These are phyloP conservation scores for Xylariaceae sp. DNA, from an alignment of 2,329 filamentous ascomycete species.

Conservation along the genomic window DNA sequence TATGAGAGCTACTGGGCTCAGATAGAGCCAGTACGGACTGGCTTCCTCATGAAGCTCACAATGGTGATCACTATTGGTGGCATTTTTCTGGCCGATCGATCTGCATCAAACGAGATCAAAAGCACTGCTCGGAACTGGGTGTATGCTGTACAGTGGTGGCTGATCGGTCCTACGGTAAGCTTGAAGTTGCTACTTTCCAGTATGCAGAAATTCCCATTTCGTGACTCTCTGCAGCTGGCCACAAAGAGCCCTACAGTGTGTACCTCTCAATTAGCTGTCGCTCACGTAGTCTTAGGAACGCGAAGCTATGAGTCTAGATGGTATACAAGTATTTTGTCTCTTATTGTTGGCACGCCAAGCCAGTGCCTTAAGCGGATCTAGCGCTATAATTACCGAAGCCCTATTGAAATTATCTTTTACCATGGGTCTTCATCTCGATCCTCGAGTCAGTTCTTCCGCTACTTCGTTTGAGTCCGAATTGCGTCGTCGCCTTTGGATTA, in stretches of 20 bases:
- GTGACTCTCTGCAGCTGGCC: too few species aligned
- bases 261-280: too few species aligned
- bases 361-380: slow-evolving; percentile 32
- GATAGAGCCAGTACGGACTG: neutral
- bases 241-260: too few species aligned
- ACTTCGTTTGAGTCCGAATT: slow-evolving; percentile 35
- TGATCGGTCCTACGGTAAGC: slow-evolving; percentile 33
- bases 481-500: slow-evolving; percentile 39
- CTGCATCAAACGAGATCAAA: slow-evolving; percentile 28
- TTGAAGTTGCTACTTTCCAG: too few species aligned
- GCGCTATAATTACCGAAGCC: slow-evolving; percentile 37
- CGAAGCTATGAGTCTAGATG: slow-evolving; percentile 33
- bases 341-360: slow-evolving; percentile 33
- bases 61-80: slow-evolving; percentile 35
- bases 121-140: slow-evolving; percentile 37
- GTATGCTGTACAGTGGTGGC: slow-evolving; percentile 39
- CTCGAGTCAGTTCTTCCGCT: slow-evolving; percentile 27
- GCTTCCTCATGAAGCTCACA: slow-evolving; percentile 33
- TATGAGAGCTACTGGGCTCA: slow-evolving; percentile 31
- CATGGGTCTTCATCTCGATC: slow-evolving; percentile 41
- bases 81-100: slow-evolving; percentile 29
- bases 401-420: slow-evolving; percentile 40
- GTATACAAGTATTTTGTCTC: slow-evolving; percentile 37
- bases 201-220: too few species aligned
- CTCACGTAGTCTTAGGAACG: slow-evolving; percentile 25